A percentile compares a stretch with the other conserved stretches of the same genome.
phyloP scores from a whole-genome alignment of 1,284 basidiomycete species.

The Sporisorium graminicola region DNA sequence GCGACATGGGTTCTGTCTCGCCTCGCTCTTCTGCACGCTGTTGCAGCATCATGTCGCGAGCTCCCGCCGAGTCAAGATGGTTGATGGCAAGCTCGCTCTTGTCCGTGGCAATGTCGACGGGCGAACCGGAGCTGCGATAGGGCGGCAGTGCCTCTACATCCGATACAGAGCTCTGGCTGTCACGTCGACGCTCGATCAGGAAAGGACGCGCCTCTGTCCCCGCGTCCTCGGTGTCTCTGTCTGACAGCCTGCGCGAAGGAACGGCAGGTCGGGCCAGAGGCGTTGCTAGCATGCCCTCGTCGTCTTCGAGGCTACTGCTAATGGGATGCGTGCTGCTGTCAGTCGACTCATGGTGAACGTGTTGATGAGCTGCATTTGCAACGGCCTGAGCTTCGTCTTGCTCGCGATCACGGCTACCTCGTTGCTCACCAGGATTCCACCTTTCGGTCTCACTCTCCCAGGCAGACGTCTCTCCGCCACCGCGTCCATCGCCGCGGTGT shows the following conservation, averaged over 20 bases:
- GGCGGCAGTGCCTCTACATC: conserved; percentile 36
- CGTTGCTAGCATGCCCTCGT: conserved; percentile 47
- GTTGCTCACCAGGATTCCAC: conserved; percentile 25
- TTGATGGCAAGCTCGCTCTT: conserved; percentile 43
- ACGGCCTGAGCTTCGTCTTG: conserved; percentile 6
- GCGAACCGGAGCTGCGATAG: conserved; percentile 20
- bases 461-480: conserved; percentile 46
- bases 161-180: conserved; percentile 45
- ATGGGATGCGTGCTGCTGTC: conserved; percentile 28
- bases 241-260: conserved; percentile 14
- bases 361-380: conserved; percentile 18
- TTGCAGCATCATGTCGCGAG: conserved; percentile 57
- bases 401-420: conserved; percentile 28
- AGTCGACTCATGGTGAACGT: conserved; percentile 16
- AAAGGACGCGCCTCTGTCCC: conserved; percentile 26
- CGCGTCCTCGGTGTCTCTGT: conserved; percentile 25
- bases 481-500: conserved; percentile 24
- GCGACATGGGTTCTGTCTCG: conserved; percentile 40
- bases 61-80: conserved; percentile 52
- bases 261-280: conserved; percentile 38
- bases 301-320: conserved; percentile 45
- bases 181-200: conserved; percentile 38
- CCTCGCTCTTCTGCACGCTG: conserved; percentile 52
- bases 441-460: conserved; percentile 59
- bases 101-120: conserved; percentile 25